phyloP scores from a whole-genome alignment of 2,329 filamentous ascomycete species.

The Penicillium corylophilum region DNA sequence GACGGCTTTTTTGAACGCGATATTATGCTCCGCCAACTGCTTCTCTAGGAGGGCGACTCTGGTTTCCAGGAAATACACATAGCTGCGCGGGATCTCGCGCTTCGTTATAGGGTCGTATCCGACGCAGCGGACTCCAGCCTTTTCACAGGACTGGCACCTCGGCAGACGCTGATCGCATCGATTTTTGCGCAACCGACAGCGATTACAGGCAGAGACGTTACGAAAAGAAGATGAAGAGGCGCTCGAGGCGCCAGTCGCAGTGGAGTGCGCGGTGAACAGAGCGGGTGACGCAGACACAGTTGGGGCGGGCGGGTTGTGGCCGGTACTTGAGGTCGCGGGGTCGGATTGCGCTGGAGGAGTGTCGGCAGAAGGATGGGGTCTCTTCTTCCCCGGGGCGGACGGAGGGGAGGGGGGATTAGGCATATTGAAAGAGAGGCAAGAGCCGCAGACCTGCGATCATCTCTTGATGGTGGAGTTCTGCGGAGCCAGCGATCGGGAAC shows the following conservation, averaged over 20 bases:
- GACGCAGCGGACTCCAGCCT: slow-evolving; percentile 86
- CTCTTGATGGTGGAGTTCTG: slow-evolving; percentile 27
- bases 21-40: slow-evolving; percentile 66
- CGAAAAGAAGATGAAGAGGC: slow-evolving; percentile 58
- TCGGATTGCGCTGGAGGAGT: slow-evolving; percentile 22
- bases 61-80: slow-evolving; percentile 92
- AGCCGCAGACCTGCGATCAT: slow-evolving; percentile 31
- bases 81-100: slow-evolving; percentile 86
- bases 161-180: slow-evolving; percentile 91
- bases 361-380: slow-evolving; percentile 34
- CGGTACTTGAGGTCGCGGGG: slow-evolving; percentile 21
- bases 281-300: slow-evolving; percentile 20
- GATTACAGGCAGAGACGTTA: slow-evolving; percentile 92
- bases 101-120: slow-evolving; percentile 97
- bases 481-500: slow-evolving; percentile 24
- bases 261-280: slow-evolving; percentile 25
- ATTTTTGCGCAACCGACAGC: slow-evolving; percentile 89
- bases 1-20: slow-evolving; percentile 69
- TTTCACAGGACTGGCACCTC: slow-evolving; percentile 87
- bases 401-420: slow-evolving; percentile 33
- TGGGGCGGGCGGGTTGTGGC: slow-evolving; percentile 12
- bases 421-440: slow-evolving; percentile 31
- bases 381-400: slow-evolving; percentile 38
- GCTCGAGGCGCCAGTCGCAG: slow-evolving; percentile 21
- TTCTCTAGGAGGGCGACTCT: slow-evolving; percentile 80